Evolutionary conservation across 2,329 filamentous ascomycete genomes (phyloP), one percentile per base, ranked within the genome.

Genomic region (Rhexocercosporidium sp.): DNA sequence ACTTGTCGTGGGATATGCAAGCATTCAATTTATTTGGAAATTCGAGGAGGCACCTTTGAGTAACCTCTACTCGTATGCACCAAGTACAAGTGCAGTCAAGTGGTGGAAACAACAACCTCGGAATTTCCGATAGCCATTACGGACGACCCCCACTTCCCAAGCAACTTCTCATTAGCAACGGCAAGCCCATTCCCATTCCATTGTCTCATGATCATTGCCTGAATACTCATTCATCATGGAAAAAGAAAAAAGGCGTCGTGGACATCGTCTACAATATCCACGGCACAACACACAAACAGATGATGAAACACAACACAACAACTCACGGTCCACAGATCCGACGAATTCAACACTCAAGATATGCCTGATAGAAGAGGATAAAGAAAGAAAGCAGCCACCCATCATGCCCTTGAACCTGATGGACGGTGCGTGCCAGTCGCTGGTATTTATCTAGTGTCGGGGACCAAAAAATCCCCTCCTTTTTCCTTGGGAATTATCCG

Each of bases 321-420:
- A n/a, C n/a, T n/a, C 8, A 51, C 37, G 60, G 62, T 62, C 69
- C 63, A 64, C 54, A 66, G 44, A 53, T 59, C 66, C 59, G 69
- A 65, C 20, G 20, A 16, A 25, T 41, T 57, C 54, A 39, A 56
- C 54, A 27, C n/a, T n/a, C 56, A 37, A 64, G 47, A 34, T n/a
- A n/a, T 67, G 70, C 62, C 66, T 68, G 70, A 67, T 67, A 51
- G 29, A 11, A 18, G 62, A 67, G 66, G 68, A 64, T 70, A 69
- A 71, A 71, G 49, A n/a, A n/a, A n/a, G n/a, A n/a, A n/a, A n/a
- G n/a, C n/a, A n/a, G n/a, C n/a, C n/a, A n/a, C n/a, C n/a, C n/a
- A n/a, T n/a, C n/a, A n/a, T n/a, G n/a, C n/a, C n/a, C n/a, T n/a
- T n/a, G n/a, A n/a, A n/a, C n/a, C n/a, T n/a, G n/a, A n/a, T n/a